phyloP scores from a whole-genome alignment of 495 filamentous ascomycete genomes.

The Halenospora varia region DNA sequence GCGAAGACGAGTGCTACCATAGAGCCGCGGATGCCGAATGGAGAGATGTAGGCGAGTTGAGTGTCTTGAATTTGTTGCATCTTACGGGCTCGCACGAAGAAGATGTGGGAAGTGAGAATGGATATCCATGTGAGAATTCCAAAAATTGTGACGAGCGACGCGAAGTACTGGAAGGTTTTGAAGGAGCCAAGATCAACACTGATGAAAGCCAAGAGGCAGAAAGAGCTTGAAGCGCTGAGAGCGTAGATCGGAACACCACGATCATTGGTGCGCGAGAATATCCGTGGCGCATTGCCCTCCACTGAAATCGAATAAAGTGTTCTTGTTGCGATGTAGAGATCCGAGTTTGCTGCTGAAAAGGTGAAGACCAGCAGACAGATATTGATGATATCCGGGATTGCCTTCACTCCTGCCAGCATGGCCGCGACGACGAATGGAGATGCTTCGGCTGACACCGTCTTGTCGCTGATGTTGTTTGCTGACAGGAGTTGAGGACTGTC shows the following conservation, averaged over 20 bases:
- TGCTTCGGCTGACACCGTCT: slow-evolving; percentile 53
- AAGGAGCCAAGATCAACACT: slow-evolving; percentile 57
- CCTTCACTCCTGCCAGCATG: slow-evolving; percentile 54
- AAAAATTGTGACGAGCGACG: slow-evolving; percentile 53
- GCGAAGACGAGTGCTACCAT: slow-evolving; percentile 56
- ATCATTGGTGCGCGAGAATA: slow-evolving; percentile 52
- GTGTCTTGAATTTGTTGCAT: slow-evolving; percentile 51
- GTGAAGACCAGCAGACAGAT: slow-evolving; percentile 64
- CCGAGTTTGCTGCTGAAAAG: slow-evolving; percentile 70
- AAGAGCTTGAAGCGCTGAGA: slow-evolving; percentile 45
- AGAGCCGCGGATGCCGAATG: slow-evolving; percentile 56
- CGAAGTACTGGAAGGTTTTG: slow-evolving; percentile 62
- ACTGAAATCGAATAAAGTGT: slow-evolving; percentile 65
- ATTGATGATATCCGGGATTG: slow-evolving; percentile 70
- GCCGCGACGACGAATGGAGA: slow-evolving; percentile 64
- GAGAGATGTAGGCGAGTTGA: slow-evolving; percentile 53
- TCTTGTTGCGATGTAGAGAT: slow-evolving; percentile 74
- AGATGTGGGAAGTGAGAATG: slow-evolving; percentile 52
- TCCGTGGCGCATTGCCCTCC: slow-evolving; percentile 58
- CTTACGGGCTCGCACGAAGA: slow-evolving; percentile 52
- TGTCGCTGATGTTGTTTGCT: slow-evolving; percentile 38
- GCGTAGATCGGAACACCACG: slow-evolving; percentile 62
- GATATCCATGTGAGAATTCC: slow-evolving; percentile 59
- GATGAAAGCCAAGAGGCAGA: slow-evolving; percentile 61
- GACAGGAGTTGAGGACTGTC: slow-evolving; percentile 47